Conservation (phyloP, 2,329 filamentous ascomycete species). For the Phaeosphaeria sp. region DNA sequence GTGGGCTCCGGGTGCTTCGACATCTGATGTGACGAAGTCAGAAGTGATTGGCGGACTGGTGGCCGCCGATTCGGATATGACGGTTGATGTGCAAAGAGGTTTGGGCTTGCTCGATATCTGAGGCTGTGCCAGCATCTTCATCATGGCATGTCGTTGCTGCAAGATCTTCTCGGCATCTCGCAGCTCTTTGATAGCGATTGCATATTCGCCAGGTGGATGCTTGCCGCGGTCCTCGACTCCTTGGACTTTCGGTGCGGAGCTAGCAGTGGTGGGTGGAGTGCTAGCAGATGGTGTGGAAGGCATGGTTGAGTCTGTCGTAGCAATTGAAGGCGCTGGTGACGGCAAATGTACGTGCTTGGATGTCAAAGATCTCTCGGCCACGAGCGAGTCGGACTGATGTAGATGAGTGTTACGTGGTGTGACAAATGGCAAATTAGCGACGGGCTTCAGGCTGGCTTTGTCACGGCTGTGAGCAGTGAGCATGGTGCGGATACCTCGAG, state of each 20-base stretch:
- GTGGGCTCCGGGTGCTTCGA: background rate
- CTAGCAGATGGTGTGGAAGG: background rate
- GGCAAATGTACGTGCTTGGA: background rate
- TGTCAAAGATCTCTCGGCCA: background rate
- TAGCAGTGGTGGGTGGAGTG: background rate
- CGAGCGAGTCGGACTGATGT: background rate
- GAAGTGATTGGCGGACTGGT: background rate
- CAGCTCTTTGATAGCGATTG: background rate
- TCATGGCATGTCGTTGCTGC: background rate
- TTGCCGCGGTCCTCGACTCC: background rate
- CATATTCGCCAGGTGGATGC: background rate
- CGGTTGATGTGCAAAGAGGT: background rate
- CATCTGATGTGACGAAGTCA: background rate
- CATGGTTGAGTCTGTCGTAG: background rate
- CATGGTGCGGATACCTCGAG: background rate
- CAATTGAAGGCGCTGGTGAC: background rate
- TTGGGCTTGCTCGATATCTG: background rate
- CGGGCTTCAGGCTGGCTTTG: background rate
- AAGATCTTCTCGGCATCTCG: conserved; percentile 10
- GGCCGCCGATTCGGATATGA: background rate
- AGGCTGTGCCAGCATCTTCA: background rate
- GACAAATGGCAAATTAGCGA: background rate
- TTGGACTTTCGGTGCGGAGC: background rate
- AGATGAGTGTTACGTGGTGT: background rate
- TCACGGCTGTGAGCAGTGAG: background rate